Evolutionary conservation across 2,329 filamentous ascomycete species (phyloP), one percentile per base, ranked within the genome.

Genomic region (Diaporthe sp.): DNA sequence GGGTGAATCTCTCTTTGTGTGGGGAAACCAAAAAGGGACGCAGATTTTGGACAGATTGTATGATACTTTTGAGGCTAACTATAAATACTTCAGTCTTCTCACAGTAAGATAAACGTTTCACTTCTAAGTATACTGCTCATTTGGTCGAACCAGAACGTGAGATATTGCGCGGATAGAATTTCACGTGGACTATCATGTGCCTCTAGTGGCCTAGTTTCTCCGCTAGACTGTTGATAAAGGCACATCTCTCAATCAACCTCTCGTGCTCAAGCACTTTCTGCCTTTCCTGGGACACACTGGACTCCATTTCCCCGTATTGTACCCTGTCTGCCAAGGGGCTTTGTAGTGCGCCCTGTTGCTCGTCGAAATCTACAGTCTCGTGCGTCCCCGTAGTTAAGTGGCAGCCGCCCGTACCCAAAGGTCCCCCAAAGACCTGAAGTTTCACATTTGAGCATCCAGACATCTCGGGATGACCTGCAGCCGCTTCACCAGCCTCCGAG

Each of bases 371-470:
- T 2, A 22, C 13, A 6, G 31, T 15, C 5, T 53, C 49, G 28
- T 60, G 17, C 47, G 39, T 28, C 1, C 3, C 22, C 22, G 15
- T 22, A 37, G 34, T 4, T 17, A 79, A 28, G 13, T 55, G 17
- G 31, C 71, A 74, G 73, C 28, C 42, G 1, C 79, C 79, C 2
- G 76, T 79, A 1, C 80, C 78, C 15, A 79, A 44, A 1, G 80
- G 78, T 10, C 80, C 80, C 2, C 79, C 79, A n/a, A 81, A 63
- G 20, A 80, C 55, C 58, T 79, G 77, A 8, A 81, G 0, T 39
- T 76, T 76, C 4, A 79, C 28, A 5, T 42, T 20, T 15, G 58
- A 57, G 6, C 42, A 47, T 22, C 39, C 72, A 34, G 28, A 25
- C 3, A 53, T 61, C 20, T 72, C 13, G 15, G 42, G 10, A n/a